Conservation (phyloP, 2,329 filamentous ascomycete species). For the Aspergillus terreus region DNA sequence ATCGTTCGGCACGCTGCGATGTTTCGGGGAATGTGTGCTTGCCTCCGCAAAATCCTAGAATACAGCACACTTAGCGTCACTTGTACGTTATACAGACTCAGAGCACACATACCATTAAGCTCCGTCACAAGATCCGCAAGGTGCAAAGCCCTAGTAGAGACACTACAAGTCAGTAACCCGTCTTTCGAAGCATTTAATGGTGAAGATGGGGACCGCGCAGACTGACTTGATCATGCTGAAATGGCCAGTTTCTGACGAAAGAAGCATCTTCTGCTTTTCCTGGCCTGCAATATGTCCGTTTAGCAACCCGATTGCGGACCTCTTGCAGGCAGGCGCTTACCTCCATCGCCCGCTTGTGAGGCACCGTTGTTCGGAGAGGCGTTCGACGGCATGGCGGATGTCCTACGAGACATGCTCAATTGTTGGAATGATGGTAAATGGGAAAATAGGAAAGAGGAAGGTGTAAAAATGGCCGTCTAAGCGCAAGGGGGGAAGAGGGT, state of each 20-base stretch:
- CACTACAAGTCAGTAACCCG: constrained; percentile 11
- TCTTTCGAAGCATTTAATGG: not conserved
- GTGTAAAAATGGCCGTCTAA: not conserved
- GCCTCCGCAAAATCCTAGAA: constrained; percentile 47
- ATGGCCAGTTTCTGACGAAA: constrained; percentile 46
- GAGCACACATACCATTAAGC: constrained; percentile 41
- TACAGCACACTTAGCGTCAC: constrained; percentile 12
- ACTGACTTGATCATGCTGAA: constrained; percentile 50
- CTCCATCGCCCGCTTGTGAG: constrained; percentile 29
- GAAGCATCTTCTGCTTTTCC: constrained; percentile 48
- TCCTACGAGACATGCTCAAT: constrained; percentile 39
- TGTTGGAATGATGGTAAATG: constrained; percentile 6
- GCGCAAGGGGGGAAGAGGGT: constrained; percentile 1
- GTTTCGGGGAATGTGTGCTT: constrained; percentile 19
- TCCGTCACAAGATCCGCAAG: constrained; percentile 50
- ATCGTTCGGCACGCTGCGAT: too few relatives aligned
- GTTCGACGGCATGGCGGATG: constrained; percentile 32
- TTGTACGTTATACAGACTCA: not conserved
- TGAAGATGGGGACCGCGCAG: not conserved
- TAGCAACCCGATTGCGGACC: constrained; percentile 3
- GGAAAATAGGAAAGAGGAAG: not conserved
- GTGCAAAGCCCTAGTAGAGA: constrained; percentile 40
- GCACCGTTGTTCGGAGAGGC: constrained; percentile 25
- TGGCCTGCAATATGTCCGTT: constrained; percentile 33
- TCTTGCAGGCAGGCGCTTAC: constrained; percentile 22